These are phyloP conservation scores for Allium sativum DNA, from an alignment of 106 monocot species.

Conservation along the genomic window DNA sequence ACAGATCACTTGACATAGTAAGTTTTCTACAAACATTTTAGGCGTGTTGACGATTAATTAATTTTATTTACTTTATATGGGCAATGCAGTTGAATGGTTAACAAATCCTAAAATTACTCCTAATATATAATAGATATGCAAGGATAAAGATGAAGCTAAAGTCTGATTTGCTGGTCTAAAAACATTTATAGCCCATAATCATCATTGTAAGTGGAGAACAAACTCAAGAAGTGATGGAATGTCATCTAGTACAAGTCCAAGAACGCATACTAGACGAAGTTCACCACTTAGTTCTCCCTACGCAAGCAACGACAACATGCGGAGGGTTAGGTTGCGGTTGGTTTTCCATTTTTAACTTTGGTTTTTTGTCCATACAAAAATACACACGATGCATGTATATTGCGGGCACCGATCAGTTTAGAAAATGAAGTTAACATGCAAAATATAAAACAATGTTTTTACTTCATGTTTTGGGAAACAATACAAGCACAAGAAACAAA, in stretches of 20 bases:
- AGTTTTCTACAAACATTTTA: constrained; percentile 9
- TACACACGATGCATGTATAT: too few species aligned
- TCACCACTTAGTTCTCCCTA: constrained; percentile 72
- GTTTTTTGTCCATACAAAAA: too few species aligned
- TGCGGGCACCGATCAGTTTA: too few species aligned
- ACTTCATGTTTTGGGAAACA: too few species aligned
- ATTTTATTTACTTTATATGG: constrained; percentile 1
- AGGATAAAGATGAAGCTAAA: constrained; percentile 99
- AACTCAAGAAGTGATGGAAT: constrained; percentile 85
- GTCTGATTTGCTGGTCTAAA: constrained; percentile 98
- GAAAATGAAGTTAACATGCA: too few species aligned
- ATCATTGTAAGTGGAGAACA: constrained; percentile 68
- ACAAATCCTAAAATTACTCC: not conserved
- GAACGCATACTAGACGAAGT: constrained; percentile 63
- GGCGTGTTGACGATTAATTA: not conserved
- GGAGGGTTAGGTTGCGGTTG: too few species aligned
- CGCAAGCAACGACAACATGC: constrained; percentile 62
- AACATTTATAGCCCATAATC: constrained; percentile 78
- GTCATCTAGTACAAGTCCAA: constrained; percentile 79
- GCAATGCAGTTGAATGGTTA: not conserved
- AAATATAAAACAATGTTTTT: too few species aligned
- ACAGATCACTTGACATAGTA: constrained; percentile 90
- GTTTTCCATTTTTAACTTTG: too few species aligned
- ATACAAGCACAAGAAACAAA: too few species aligned
- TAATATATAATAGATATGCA: constrained; percentile 57